phyloP scores from a whole-genome alignment of 306 rosid genomes.

The Casuarina equisetifolia region DNA sequence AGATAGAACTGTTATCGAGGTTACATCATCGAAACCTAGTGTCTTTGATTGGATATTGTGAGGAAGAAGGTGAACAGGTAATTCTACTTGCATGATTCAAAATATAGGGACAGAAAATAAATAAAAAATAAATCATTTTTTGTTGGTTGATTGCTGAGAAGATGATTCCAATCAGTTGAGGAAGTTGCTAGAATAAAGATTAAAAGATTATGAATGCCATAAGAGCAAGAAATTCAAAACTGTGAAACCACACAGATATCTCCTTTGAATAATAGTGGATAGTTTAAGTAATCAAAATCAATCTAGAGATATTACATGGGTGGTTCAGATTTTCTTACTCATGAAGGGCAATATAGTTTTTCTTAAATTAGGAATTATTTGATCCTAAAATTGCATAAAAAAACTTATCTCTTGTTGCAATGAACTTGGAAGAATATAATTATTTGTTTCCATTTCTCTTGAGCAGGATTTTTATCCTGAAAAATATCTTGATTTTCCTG shows the following conservation, averaged over 20 bases:
- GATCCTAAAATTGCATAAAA: not conserved
- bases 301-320: not conserved
- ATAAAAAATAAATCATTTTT: not conserved
- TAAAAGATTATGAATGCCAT: not conserved
- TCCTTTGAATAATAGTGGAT: not conserved
- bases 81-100: not conserved
- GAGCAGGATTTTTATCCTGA: not conserved
- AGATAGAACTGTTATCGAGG: conserved; percentile 83
- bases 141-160: not conserved
- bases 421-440: conserved; percentile 11
- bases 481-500: not conserved
- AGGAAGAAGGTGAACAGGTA: conserved; percentile 84
- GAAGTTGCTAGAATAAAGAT: not conserved
- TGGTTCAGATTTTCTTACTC: not conserved
- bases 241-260: not conserved
- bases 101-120: not conserved
- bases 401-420: not conserved
- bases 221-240: not conserved
- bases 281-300: conserved; percentile 7
- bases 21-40: conserved; percentile 91
- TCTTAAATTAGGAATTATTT: conserved; percentile 9
- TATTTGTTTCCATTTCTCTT: conserved; percentile 1
- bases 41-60: conserved; percentile 74
- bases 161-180: not conserved
- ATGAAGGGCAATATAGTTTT: conserved; percentile 1